Evolutionary conservation across 768 basidiomycete species (phyloP).

Genomic region (Serpula lacrymans): DNA sequence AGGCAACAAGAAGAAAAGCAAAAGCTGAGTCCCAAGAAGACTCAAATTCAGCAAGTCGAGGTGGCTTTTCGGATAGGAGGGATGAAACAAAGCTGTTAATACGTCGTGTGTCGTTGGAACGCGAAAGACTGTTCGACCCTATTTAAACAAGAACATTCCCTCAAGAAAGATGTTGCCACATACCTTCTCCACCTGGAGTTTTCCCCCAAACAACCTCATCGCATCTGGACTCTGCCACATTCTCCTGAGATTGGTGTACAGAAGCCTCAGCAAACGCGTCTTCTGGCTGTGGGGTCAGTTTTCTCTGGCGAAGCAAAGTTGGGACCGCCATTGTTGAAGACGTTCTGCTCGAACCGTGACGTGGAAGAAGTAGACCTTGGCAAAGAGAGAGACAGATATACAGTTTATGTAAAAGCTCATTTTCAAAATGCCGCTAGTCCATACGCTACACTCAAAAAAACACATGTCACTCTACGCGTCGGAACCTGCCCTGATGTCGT

Average conservation of each 20-base stretch:
- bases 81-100: conserved; percentile 80
- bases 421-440: background rate
- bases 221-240: too few relatives aligned
- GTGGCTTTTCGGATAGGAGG: conserved; percentile 81
- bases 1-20: conserved; percentile 69
- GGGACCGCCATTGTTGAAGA: conserved; percentile 22
- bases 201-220: conserved; percentile 86
- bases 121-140: conserved; percentile 65
- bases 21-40: conserved; percentile 71
- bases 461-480: too few relatives aligned
- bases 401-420: conserved; percentile 8
- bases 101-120: conserved; percentile 93
- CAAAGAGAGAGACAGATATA: too few relatives aligned
- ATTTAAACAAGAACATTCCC: conserved; percentile 9
- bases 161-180: conserved; percentile 12
- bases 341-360: too few relatives aligned
- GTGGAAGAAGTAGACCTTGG: too few relatives aligned
- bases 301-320: conserved; percentile 23
- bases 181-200: conserved; percentile 77
- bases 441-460: too few relatives aligned
- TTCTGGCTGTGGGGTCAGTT: too few relatives aligned
- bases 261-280: too few relatives aligned
- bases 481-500: too few relatives aligned
- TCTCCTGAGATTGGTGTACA: too few relatives aligned
- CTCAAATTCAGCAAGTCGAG: conserved; percentile 84